Conservation (phyloP, 257 asterid genomes). For the Paraleonurus japonicus region DNA sequence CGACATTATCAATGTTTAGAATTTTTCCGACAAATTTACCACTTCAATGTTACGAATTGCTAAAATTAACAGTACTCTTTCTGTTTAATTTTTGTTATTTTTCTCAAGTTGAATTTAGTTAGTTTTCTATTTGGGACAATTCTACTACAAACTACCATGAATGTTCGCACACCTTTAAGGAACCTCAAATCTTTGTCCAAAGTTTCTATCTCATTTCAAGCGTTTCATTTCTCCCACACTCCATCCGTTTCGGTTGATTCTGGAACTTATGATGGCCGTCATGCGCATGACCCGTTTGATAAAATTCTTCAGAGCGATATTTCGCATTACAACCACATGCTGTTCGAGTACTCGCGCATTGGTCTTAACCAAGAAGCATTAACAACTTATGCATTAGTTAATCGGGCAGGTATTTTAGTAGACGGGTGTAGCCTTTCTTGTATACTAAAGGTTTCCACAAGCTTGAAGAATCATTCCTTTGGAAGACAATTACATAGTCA, state of each 20-base stretch:
- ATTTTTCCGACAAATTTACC: neutral
- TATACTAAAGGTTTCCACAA: constrained; percentile 61
- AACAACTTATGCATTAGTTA: constrained; percentile 46
- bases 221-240: constrained; percentile 25
- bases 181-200: constrained; percentile 29
- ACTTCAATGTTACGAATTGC: neutral
- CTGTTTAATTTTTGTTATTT: neutral
- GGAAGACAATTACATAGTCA: constrained; percentile 78
- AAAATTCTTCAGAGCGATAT: constrained; percentile 43
- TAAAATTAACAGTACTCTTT: neutral
- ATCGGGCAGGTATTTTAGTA: constrained; percentile 41
- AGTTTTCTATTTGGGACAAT: neutral
- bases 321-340: constrained; percentile 56
- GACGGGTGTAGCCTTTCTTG: constrained; percentile 74
- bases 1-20: neutral
- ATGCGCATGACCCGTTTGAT: constrained; percentile 52
- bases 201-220: constrained; percentile 23
- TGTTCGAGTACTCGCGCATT: constrained; percentile 59
- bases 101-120: no score
- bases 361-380: constrained; percentile 51
- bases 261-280: neutral
- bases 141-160: constrained; percentile 34
- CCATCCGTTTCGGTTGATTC: constrained; percentile 29
- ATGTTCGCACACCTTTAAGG: constrained; percentile 30
- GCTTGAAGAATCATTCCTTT: constrained; percentile 35